A percentile compares a stretch with the other conserved stretches of the same genome.
phyloP scores from a whole-genome alignment of 192 early-diverging fungal genomes.

The Coemansia sp. region DNA sequence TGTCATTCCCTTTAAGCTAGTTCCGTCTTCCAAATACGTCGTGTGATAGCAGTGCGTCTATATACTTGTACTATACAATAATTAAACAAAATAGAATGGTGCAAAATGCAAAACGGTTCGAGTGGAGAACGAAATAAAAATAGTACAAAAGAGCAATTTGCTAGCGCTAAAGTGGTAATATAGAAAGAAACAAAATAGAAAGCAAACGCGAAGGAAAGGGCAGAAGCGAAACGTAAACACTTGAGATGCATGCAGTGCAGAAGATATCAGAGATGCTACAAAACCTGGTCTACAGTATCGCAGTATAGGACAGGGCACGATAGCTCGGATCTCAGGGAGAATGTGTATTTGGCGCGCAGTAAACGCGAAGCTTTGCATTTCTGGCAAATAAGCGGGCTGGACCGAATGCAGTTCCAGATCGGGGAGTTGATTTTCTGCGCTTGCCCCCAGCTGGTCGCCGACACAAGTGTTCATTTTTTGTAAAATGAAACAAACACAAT shows the following conservation, averaged over 20 bases:
- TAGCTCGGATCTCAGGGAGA: background rate
- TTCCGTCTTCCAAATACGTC: no score
- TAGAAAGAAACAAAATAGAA: background rate
- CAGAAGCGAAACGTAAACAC: background rate
- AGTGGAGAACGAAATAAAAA: background rate
- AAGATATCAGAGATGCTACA: background rate
- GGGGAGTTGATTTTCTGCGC: no score
- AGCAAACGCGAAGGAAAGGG: background rate
- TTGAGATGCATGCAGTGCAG: background rate
- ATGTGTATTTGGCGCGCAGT: background rate
- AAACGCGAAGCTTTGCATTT: background rate
- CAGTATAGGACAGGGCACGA: no score
- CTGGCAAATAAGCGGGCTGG: no score
- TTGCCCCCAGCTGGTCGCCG: no score
- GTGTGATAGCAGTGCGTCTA: background rate
- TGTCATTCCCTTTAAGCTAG: background rate
- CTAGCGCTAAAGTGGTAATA: background rate
- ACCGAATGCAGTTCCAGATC: no score
- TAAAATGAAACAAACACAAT: no score
- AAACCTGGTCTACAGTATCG: no score
- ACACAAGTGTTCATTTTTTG: no score
- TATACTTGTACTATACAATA: background rate
- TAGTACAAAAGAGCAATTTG: background rate
- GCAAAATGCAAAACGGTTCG: background rate
- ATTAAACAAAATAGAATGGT: constrained; percentile 2